Conservation (phyloP, 1,284 basidiomycete species). For the Vanrija humicola region DNA sequence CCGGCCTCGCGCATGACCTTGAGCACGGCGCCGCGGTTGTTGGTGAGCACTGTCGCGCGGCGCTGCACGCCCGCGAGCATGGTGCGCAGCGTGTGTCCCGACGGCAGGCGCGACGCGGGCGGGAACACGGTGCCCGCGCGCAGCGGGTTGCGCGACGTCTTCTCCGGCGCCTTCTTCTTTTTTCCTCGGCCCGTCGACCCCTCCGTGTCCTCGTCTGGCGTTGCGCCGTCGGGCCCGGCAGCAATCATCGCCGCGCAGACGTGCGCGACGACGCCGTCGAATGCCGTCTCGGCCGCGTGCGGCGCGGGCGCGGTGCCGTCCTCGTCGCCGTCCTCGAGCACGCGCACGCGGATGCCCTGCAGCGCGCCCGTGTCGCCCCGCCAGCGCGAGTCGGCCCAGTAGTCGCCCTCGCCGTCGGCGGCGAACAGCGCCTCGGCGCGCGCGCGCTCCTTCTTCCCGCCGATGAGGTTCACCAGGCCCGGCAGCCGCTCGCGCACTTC, state of each 20-base stretch:
- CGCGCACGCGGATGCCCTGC: constrained; percentile 19
- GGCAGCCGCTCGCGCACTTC: constrained; percentile 38
- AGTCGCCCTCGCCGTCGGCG: constrained; percentile 7
- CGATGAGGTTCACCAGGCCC: constrained; percentile 37
- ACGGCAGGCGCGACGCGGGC: constrained; percentile 22
- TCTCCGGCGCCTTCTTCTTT: background rate
- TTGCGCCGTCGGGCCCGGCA: background rate
- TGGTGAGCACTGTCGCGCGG: constrained; percentile 41
- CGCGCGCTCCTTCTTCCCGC: constrained; percentile 29
- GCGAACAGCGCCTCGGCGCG: constrained; percentile 33
- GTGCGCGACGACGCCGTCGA: constrained; percentile 10
- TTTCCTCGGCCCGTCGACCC: background rate
- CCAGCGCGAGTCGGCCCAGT: constrained; percentile 39
- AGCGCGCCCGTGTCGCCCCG: constrained; percentile 27
- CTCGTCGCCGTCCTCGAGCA: constrained; percentile 17
- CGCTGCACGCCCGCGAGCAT: constrained; percentile 23
- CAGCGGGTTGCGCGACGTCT: constrained; percentile 3
- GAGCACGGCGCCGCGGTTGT: constrained; percentile 42
- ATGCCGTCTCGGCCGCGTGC: background rate
- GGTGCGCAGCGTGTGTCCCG: constrained; percentile 38
- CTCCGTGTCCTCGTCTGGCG: background rate
- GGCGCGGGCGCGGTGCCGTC: background rate
- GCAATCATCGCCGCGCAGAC: constrained; percentile 12
- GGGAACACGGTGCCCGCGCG: constrained; percentile 15
- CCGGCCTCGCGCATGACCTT: constrained; percentile 42